Evolutionary conservation across 2,329 filamentous ascomycete genomes (phyloP), one percentile per base, ranked within the genome.

Genomic region (Penicillium sp.): DNA sequence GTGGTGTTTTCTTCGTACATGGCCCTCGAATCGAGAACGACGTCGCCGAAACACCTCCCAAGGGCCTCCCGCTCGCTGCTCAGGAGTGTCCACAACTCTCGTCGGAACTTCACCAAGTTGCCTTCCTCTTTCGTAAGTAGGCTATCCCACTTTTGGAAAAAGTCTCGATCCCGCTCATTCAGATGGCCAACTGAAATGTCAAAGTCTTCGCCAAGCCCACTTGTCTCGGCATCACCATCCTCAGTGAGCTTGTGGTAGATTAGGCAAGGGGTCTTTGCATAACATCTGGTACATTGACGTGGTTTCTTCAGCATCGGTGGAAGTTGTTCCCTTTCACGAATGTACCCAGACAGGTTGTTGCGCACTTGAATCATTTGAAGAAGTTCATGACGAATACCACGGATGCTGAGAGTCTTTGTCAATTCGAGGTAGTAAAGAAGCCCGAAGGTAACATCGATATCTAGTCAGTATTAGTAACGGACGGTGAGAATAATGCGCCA

Each of bases 361-460:
- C 94, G 88, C 72, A 96, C 89, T 79, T 97, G 92, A 55, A 99
- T 89, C 92, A 99, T 96, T 64, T 97, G 92, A 36, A 92, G 87
- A 48, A 99, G 83, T 70, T 99, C 94, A 62, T 91, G 88, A 36
- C 90, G 85, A 54, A 97, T 83, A 6, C 90, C 87, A 3, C 92
- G 90, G 41, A 99, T 90, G 21, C 92, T 87, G 62, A 90, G 86
- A 11, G 88, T 96, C 61, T 90, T 88, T 0, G 92, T 93, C 2
- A 86, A 90, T 70, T 97, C 94, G 78, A 96, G 88, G 68, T 99
- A 99, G 72, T 97, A 99, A 10, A 99, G 78, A 51, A 99, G 85
- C 7, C 94, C 94, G 63, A 92, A 96, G 40, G 86, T 85, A 57
- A 97, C 88, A 50, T 96, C 87, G 52, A 97, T 85, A 75, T 99